Evolutionary conservation across 2,329 filamentous ascomycete species (phyloP).

Genomic region (Fusarium nematophilum): DNA sequence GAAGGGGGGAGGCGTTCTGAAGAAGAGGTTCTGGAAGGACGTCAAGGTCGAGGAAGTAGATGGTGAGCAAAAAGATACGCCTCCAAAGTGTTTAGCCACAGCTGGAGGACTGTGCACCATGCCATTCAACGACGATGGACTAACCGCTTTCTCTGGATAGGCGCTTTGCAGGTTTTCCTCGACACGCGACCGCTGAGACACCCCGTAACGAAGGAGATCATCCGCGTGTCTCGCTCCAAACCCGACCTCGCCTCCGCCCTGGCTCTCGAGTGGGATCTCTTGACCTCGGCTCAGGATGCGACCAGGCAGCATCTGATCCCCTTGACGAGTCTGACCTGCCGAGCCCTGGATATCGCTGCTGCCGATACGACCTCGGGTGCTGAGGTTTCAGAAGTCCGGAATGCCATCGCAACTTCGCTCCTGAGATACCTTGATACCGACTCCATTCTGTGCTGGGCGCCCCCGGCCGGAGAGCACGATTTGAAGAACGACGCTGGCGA

Average conservation of each 20-base stretch:
- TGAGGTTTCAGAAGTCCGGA: conserved; percentile 64
- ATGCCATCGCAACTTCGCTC: conserved; percentile 73
- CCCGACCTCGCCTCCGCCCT: conserved; percentile 85
- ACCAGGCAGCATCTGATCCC: conserved; percentile 89
- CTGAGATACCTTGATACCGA: conserved; percentile 93
- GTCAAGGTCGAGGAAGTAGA: conserved; percentile 76
- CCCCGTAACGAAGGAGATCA: conserved; percentile 75
- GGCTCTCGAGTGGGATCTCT: conserved; percentile 91
- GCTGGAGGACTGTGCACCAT: background rate
- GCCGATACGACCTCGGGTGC: conserved; percentile 64
- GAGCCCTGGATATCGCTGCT: conserved; percentile 82
- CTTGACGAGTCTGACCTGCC: conserved; percentile 84
- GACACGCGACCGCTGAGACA: conserved; percentile 84
- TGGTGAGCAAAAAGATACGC: conserved; percentile 57
- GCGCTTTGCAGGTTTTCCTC: conserved; percentile 73
- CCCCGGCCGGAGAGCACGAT: conserved; percentile 62
- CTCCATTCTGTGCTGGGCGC: conserved; percentile 89
- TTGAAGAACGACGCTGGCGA: conserved; percentile 60
- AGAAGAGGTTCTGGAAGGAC: conserved; percentile 90
- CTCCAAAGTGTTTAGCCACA: background rate
- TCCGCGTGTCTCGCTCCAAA: conserved; percentile 80
- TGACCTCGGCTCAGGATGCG: conserved; percentile 85
- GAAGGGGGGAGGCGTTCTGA: conserved; percentile 58
- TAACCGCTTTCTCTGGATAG: conserved; percentile 44
- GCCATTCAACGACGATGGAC: background rate